A percentile compares a stretch with the other conserved stretches of the same genome.
Evolutionary conservation across 495 filamentous ascomycete genomes (phyloP).

Genomic region (Penicillium malachiteum): DNA sequence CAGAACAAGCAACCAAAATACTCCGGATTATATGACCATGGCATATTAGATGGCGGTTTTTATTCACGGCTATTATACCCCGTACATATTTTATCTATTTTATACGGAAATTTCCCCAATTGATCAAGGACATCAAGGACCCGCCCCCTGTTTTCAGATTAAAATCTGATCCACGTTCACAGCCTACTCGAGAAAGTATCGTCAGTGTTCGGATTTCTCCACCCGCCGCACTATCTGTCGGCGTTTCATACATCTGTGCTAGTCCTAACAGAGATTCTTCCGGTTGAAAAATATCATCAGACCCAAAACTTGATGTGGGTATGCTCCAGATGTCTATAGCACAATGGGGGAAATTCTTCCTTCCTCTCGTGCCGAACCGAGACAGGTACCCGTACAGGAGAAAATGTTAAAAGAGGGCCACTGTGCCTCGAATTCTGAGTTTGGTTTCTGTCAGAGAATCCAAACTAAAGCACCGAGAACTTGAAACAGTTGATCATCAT

Average conservation of each 20-base stretch:
- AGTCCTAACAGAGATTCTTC: not conserved
- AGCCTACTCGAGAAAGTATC: not conserved
- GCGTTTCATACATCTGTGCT: slow-evolving; percentile 4
- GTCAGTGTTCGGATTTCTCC: not conserved
- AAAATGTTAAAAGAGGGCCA: no score
- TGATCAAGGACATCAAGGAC: not conserved
- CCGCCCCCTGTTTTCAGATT: not conserved
- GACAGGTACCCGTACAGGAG: no score
- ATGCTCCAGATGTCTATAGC: no score
- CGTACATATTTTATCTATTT: no score
- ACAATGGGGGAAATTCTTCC: not conserved
- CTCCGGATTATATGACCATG: not conserved
- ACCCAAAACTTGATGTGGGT: no score
- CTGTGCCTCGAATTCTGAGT: no score
- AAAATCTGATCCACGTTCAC: not conserved
- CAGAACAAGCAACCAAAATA: not conserved
- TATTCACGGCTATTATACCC: no score
- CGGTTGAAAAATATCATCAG: not conserved
- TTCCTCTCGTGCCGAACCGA: no score
- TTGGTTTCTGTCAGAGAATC: not conserved
- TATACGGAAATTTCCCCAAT: not conserved
- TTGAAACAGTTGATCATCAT: slow-evolving; percentile 8
- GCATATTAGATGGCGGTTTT: no score
- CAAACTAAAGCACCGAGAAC: not conserved
- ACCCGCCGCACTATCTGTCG: slow-evolving; percentile 4